Evolutionary conservation across 345 rosid genomes (phyloP).

Genomic region (Pelargonium nanum): DNA sequence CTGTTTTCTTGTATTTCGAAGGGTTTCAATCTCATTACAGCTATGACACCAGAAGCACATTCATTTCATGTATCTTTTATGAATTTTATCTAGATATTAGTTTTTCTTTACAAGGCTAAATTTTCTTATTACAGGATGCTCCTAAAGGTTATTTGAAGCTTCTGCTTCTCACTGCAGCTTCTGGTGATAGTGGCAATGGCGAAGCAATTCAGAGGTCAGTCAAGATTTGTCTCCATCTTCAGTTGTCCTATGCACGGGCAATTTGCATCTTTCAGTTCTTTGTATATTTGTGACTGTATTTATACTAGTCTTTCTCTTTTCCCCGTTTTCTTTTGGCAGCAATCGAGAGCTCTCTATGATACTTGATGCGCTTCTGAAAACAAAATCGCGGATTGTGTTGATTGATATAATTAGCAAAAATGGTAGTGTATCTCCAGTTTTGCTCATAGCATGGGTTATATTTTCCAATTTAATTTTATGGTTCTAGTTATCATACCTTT

Average conservation of each 20-base stretch:
- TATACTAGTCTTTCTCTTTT: conserved; percentile 16
- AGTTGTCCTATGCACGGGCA: conserved; percentile 5
- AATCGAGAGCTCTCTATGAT: conserved; percentile 98
- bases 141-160: conserved; percentile 90
- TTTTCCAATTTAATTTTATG: conserved; percentile 5
- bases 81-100: neutral
- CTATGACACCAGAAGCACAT: neutral
- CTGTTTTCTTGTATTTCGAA: neutral
- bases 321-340: conserved; percentile 40
- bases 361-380: conserved; percentile 94
- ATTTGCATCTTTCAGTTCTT: neutral
- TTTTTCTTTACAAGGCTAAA: conserved; percentile 14
- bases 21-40: neutral
- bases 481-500: conserved; percentile 13
- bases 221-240: conserved; percentile 9
- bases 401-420: conserved; percentile 80
- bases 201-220: conserved; percentile 90
- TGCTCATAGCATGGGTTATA: neutral
- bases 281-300: neutral
- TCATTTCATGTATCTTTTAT: neutral
- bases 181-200: conserved; percentile 66
- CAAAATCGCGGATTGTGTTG: conserved; percentile 75
- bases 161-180: conserved; percentile 91
- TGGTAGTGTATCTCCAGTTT: conserved; percentile 36
- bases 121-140: conserved; percentile 54